Percentiles rank a stretch among this genome's conserved stretches.
phyloP scores from a whole-genome alignment of 1,284 basidiomycete genomes.

The Coniferiporia weirii region DNA sequence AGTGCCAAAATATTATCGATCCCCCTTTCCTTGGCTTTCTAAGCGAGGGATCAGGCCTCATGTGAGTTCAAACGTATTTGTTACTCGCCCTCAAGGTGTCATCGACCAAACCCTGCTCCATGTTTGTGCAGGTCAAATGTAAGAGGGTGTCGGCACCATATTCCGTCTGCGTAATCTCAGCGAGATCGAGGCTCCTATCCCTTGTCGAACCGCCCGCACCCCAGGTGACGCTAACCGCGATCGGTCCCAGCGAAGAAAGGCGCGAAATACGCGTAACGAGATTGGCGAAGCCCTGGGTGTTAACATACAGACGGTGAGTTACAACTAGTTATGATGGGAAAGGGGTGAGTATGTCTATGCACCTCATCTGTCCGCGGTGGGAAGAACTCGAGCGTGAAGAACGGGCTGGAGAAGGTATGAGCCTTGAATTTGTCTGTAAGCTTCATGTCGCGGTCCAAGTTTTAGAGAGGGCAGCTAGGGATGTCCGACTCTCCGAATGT shows the following conservation, averaged over 20 bases:
- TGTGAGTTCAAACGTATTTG: background rate
- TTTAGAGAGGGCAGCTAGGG: background rate
- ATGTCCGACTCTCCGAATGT: background rate
- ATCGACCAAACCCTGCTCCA: slow-evolving; percentile 86
- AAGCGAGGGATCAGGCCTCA: background rate
- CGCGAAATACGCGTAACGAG: slow-evolving; percentile 77
- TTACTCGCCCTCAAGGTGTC: slow-evolving; percentile 67
- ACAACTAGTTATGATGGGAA: slow-evolving; percentile 17
- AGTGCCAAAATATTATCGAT: slow-evolving; percentile 91
- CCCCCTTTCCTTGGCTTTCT: slow-evolving; percentile 79
- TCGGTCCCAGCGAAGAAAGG: slow-evolving; percentile 61
- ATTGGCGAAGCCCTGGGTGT: slow-evolving; percentile 75
- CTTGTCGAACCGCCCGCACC: slow-evolving; percentile 94
- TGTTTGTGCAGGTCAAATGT: slow-evolving; percentile 98
- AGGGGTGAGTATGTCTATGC: slow-evolving; percentile 14
- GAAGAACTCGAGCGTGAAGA: slow-evolving; percentile 93
- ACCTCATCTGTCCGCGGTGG: slow-evolving; percentile 90
- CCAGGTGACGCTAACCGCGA: slow-evolving; percentile 91
- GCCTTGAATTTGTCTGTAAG: slow-evolving; percentile 56
- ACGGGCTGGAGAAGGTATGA: slow-evolving; percentile 45
- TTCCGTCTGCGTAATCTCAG: slow-evolving; percentile 63
- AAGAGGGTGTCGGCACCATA: slow-evolving; percentile 81
- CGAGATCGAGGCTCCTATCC: slow-evolving; percentile 84
- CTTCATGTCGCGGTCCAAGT: slow-evolving; percentile 47
- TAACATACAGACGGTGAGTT: slow-evolving; percentile 17